A percentile compares a stretch with the other conserved stretches of the same genome.
phyloP scores from a whole-genome alignment of 2,329 filamentous ascomycete species.

The Trichophyton verrucosum region DNA sequence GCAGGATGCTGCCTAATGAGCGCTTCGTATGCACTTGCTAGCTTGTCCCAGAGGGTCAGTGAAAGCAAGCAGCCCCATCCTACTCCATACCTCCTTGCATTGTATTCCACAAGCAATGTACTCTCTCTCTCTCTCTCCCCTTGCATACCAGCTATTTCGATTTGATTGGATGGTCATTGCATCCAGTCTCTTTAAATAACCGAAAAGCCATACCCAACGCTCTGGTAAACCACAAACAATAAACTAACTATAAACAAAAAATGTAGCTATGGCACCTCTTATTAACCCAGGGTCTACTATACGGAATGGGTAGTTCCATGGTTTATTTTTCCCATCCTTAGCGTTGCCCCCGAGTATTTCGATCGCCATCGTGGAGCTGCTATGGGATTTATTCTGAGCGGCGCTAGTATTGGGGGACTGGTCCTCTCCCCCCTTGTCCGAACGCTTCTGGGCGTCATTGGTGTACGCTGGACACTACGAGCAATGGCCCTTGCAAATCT shows the following conservation, averaged over 20 bases:
- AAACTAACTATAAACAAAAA: not conserved
- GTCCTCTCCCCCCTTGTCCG: constrained; percentile 22
- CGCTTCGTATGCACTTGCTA: constrained; percentile 13
- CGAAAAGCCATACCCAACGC: not conserved
- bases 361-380: constrained; percentile 25
- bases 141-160: too few relatives aligned
- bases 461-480: constrained; percentile 6
- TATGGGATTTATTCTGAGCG: constrained; percentile 29
- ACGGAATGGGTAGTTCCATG: constrained; percentile 29
- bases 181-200: not conserved
- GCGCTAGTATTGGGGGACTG: constrained; percentile 30
- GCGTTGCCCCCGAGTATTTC: constrained; percentile 30
- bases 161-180: not conserved
- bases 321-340: constrained; percentile 30
- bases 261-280: constrained; percentile 24
- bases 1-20: constrained; percentile 34
- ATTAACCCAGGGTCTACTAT: constrained; percentile 27
- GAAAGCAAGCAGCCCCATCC: not conserved
- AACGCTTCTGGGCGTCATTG: constrained; percentile 6
- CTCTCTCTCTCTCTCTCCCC: too few relatives aligned
- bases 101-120: not conserved
- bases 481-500: constrained; percentile 7
- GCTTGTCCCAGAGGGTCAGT: constrained; percentile 6
- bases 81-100: not conserved
- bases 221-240: not conserved